Evolutionary conservation across 2,329 filamentous ascomycete species (phyloP).

Genomic region (Fusarium mexicanum): DNA sequence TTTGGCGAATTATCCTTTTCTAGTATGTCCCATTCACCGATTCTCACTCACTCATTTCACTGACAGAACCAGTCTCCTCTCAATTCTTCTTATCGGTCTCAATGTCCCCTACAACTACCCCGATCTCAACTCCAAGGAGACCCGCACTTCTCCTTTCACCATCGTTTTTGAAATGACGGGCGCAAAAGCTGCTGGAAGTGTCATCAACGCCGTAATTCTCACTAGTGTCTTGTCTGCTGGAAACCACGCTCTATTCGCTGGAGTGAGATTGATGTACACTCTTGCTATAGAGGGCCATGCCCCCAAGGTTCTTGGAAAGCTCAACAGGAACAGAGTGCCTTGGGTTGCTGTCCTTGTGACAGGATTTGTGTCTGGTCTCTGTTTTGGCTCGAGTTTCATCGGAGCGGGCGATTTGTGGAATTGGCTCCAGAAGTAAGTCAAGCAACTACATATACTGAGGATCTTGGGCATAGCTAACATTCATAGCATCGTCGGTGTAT

Average conservation of each 20-base stretch:
- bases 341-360: conserved; percentile 59
- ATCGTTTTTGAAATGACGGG: conserved; percentile 69
- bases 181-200: conserved; percentile 58
- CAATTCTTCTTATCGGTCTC: conserved; percentile 60
- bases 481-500: conserved; percentile 68
- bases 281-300: conserved; percentile 59
- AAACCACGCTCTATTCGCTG: conserved; percentile 51
- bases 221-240: conserved; percentile 51
- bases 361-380: conserved; percentile 66
- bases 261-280: conserved; percentile 49
- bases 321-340: conserved; percentile 50
- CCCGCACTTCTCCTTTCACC: conserved; percentile 56
- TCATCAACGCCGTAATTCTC: conserved; percentile 68
- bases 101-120: conserved; percentile 65
- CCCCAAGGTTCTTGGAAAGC: conserved; percentile 59
- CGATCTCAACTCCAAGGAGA: conserved; percentile 46
- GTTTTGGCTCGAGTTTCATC: conserved; percentile 73
- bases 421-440: conserved; percentile 70
- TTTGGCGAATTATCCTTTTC: conserved; percentile 70
- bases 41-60: background rate
- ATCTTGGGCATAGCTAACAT: conserved; percentile 14
- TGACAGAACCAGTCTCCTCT: conserved; percentile 46
- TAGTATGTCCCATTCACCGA: conserved; percentile 41
- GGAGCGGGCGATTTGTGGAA: conserved; percentile 72
- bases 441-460: background rate